Conservation (phyloP, 768 basidiomycete species). For the Nidularia pulvinata region DNA sequence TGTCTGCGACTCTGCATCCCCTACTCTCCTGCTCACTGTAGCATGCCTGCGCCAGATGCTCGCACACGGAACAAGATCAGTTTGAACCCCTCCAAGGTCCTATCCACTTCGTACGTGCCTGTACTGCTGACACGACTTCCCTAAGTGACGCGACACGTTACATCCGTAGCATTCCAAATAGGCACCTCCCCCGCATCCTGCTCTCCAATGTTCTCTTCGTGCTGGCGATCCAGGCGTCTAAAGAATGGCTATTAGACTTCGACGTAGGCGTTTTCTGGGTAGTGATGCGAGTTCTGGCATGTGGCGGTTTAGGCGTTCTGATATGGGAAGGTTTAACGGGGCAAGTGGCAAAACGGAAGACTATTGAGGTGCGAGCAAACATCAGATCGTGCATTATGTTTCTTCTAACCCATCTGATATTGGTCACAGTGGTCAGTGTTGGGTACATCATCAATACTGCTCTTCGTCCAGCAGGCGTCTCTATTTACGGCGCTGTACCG, state of each 20-base stretch:
- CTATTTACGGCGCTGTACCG: constrained; percentile 70
- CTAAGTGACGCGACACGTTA: constrained; percentile 15
- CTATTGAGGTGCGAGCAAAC: constrained; percentile 54
- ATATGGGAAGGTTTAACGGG: constrained; percentile 60
- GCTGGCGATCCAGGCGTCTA: constrained; percentile 58
- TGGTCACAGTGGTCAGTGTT: constrained; percentile 65
- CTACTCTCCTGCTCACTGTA: constrained; percentile 2
- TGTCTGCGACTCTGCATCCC: constrained; percentile 3
- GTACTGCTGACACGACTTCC: not conserved
- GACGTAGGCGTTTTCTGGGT: constrained; percentile 80
- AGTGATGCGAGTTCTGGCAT: constrained; percentile 69
- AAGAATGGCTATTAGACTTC: constrained; percentile 64
- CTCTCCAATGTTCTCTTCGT: constrained; percentile 67
- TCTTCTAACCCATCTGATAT: constrained; percentile 2
- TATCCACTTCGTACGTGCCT: constrained; percentile 50
- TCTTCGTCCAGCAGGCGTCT: constrained; percentile 68
- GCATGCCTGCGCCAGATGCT: constrained; percentile 67
- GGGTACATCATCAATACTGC: constrained; percentile 62
- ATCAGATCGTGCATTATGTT: constrained; percentile 5
- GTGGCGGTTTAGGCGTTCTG: constrained; percentile 66
- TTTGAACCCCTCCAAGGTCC: constrained; percentile 52
- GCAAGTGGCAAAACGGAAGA: constrained; percentile 49
- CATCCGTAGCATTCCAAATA: constrained; percentile 46
- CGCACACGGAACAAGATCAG: constrained; percentile 66
- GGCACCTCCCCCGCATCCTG: constrained; percentile 52